These are phyloP conservation scores for Actinomortierella ambigua DNA, from an alignment of 371 early-diverging fungal species.

Conservation along the genomic window DNA sequence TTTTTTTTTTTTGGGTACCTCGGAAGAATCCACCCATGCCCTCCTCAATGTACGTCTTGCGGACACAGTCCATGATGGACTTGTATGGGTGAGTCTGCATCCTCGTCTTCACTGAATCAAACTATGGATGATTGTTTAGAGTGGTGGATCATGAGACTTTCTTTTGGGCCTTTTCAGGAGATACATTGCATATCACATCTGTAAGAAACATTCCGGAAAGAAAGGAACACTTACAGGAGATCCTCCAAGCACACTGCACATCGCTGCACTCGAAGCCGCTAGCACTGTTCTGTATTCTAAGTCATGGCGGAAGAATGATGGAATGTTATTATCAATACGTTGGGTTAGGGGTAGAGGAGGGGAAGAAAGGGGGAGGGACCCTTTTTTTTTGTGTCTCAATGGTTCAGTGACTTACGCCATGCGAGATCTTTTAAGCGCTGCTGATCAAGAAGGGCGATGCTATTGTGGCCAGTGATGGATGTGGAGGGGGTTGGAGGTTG, in stretches of 20 bases:
- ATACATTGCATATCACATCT: not conserved
- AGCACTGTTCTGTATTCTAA: conserved; percentile 62
- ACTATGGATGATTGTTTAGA: too few relatives aligned
- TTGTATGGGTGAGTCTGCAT: conserved; percentile 81
- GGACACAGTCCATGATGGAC: conserved; percentile 69
- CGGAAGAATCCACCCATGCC: conserved; percentile 77
- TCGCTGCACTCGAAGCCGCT: conserved; percentile 69
- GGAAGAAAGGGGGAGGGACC: not conserved
- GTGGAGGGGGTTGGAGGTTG: conserved; percentile 4
- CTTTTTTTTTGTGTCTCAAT: too few relatives aligned
- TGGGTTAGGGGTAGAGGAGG: too few relatives aligned
- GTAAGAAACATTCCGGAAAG: not conserved
- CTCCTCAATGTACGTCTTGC: conserved; percentile 70
- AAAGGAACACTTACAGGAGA: conserved; percentile 56
- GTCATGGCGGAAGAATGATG: too few relatives aligned
- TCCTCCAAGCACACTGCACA: conserved; percentile 61
- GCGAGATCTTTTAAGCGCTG: conserved; percentile 31
- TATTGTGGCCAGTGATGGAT: conserved; percentile 27
- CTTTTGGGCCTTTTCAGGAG: not conserved
- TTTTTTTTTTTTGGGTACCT: conserved; percentile 37
- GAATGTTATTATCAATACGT: too few relatives aligned
- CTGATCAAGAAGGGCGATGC: conserved; percentile 31
- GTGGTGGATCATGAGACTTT: not conserved
- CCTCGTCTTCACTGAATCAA: conserved; percentile 82
- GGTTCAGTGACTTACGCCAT: conserved; percentile 27